These are phyloP conservation scores for Diplodia mutila DNA, from an alignment of 2,329 filamentous ascomycete species.

Conservation along the genomic window DNA sequence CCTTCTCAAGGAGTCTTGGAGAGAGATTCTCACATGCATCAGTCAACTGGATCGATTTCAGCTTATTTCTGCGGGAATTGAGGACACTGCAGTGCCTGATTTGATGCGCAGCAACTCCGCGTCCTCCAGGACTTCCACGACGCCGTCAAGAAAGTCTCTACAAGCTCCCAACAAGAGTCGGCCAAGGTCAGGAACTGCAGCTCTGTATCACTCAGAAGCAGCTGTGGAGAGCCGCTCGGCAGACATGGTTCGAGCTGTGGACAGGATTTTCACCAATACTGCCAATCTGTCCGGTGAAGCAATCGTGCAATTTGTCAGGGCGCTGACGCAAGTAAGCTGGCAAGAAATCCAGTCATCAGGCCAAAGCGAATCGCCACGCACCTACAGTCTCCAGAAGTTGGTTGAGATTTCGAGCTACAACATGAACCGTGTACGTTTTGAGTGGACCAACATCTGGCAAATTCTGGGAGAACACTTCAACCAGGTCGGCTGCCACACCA, in stretches of 20 bases:
- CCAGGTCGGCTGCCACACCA: slow-evolving; percentile 92
- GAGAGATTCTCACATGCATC: slow-evolving; percentile 91
- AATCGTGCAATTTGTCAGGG: slow-evolving; percentile 92
- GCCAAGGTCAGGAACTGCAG: slow-evolving; percentile 16
- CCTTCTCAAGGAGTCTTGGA: slow-evolving; percentile 85
- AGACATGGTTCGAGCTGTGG: slow-evolving; percentile 89
- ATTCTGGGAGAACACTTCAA: slow-evolving; percentile 99
- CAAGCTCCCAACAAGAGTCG: slow-evolving; percentile 56
- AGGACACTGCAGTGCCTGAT: slow-evolving; percentile 89
- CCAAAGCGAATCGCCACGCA: slow-evolving; percentile 91
- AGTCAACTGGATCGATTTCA: slow-evolving; percentile 95
- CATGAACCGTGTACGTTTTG: slow-evolving; percentile 96
- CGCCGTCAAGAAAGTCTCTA: slow-evolving; percentile 70
- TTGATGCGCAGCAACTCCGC: slow-evolving; percentile 22
- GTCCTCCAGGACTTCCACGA: slow-evolving; percentile 63
- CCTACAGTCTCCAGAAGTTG: slow-evolving; percentile 96
- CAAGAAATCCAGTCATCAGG: slow-evolving; percentile 98
- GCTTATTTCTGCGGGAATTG: slow-evolving; percentile 90
- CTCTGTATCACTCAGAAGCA: slow-evolving; percentile 71
- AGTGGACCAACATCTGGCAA: slow-evolving; percentile 98
- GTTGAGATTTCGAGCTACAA: slow-evolving; percentile 99
- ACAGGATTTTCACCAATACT: slow-evolving; percentile 95
- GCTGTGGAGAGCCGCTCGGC: slow-evolving; percentile 91
- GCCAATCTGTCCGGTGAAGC: slow-evolving; percentile 90
- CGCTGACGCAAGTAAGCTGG: slow-evolving; percentile 95